A percentile compares a stretch with the other conserved stretches of the same genome.
Conservation (phyloP, 2,329 filamentous ascomycete species). For the Aspergillus sergii region DNA sequence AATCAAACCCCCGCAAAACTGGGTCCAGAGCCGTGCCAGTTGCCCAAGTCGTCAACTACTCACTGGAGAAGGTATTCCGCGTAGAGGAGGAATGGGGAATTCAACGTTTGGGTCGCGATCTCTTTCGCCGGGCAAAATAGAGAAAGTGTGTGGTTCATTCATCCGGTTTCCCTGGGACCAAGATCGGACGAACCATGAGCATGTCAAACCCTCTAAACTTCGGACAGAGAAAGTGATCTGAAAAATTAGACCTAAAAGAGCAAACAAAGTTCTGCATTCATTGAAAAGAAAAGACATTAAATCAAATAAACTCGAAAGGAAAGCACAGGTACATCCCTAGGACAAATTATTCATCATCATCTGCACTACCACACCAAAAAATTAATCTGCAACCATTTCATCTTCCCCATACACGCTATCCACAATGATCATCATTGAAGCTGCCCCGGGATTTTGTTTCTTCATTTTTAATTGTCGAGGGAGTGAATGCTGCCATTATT, state of each 20-base stretch:
- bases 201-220: neutral
- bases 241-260: neutral
- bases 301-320: neutral
- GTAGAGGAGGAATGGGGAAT: neutral
- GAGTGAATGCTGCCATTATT: conserved; percentile 21
- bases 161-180: neutral
- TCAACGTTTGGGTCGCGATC: neutral
- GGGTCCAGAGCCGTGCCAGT: neutral
- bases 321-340: neutral
- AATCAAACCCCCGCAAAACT: neutral
- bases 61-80: neutral
- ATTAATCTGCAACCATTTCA: conserved; percentile 3
- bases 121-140: neutral
- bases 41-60: neutral
- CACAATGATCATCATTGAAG: conserved; percentile 10
- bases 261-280: neutral
- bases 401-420: conserved; percentile 5
- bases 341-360: neutral
- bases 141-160: neutral
- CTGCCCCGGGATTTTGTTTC: conserved; percentile 12
- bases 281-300: neutral
- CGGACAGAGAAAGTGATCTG: neutral
- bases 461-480: conserved; percentile 7
- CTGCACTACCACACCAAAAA: neutral
- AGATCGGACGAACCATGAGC: neutral